Evolutionary conservation across 768 basidiomycete genomes (phyloP).

Genomic region (Rhizopogon rudus): DNA sequence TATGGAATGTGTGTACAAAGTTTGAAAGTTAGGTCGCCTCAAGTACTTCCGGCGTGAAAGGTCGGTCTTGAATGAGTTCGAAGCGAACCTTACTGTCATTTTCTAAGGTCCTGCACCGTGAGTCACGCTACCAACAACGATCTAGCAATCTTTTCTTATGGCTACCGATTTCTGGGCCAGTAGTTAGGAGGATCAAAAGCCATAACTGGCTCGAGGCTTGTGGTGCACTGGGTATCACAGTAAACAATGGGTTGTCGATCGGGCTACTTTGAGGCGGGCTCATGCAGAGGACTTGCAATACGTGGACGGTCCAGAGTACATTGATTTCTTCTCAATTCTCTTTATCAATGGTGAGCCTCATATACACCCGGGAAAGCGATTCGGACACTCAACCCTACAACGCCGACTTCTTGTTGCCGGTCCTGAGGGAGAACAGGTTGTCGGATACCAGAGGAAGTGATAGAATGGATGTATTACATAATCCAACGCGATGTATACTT

Average conservation of each 20-base stretch:
- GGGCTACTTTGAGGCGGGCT: conserved; percentile 68
- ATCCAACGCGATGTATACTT: background rate
- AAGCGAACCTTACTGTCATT: no score
- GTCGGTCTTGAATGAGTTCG: no score
- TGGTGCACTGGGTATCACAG: conserved; percentile 34
- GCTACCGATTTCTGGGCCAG: conserved; percentile 89
- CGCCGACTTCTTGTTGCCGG: conserved; percentile 50
- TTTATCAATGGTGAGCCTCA: conserved; percentile 68
- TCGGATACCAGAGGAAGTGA: conserved; percentile 44
- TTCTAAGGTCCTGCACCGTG: no score
- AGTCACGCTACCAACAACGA: no score
- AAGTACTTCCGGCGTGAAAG: no score
- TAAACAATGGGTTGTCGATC: conserved; percentile 89
- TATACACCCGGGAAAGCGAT: background rate
- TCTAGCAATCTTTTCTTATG: no score
- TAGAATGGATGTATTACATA: background rate
- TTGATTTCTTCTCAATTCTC: conserved; percentile 83
- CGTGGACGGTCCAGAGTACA: conserved; percentile 68
- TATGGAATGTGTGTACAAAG: background rate
- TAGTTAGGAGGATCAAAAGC: conserved; percentile 44
- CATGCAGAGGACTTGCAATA: conserved; percentile 74
- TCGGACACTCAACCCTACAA: conserved; percentile 25
- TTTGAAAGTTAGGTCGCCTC: no score
- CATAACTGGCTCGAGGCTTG: conserved; percentile 9
- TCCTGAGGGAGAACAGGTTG: conserved; percentile 59